These are phyloP conservation scores for Albizia julibrissin DNA, from an alignment of 306 rosid genomes.

Conservation along the genomic window DNA sequence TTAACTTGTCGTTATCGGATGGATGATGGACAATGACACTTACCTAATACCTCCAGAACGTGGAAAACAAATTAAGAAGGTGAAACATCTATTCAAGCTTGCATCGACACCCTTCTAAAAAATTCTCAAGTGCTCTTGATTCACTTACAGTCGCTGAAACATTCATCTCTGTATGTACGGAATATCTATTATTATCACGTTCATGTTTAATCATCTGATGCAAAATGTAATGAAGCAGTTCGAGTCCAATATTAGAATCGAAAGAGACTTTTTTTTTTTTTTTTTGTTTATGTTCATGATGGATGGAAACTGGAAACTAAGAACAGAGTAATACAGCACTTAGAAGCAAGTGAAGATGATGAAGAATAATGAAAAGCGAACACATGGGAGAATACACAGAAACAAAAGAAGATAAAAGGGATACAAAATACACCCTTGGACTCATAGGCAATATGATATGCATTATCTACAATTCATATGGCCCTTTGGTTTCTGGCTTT, in stretches of 20 bases:
- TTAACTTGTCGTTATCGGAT: background rate
- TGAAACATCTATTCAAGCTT: slow-evolving; percentile 9
- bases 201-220: background rate
- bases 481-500: slow-evolving; percentile 23
- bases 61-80: background rate
- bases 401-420: slow-evolving; percentile 31
- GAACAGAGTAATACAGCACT: slow-evolving; percentile 37
- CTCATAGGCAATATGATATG: slow-evolving; percentile 30
- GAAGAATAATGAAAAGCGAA: slow-evolving; percentile 29
- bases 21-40: background rate
- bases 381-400: slow-evolving; percentile 38
- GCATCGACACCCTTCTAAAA: background rate
- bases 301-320: slow-evolving; percentile 13
- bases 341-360: slow-evolving; percentile 9
- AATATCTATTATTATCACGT: background rate
- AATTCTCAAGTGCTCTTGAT: background rate
- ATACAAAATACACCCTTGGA: slow-evolving; percentile 57
- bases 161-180: background rate
- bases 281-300: background rate
- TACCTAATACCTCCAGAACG: background rate
- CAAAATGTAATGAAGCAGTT: background rate
- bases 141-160: background rate
- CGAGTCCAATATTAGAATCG: background rate
- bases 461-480: slow-evolving; percentile 59
- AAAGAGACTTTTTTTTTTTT: background rate